Evolutionary conservation across 2,329 filamentous ascomycete species (phyloP).

Genomic region (Aspergillus tanneri): DNA sequence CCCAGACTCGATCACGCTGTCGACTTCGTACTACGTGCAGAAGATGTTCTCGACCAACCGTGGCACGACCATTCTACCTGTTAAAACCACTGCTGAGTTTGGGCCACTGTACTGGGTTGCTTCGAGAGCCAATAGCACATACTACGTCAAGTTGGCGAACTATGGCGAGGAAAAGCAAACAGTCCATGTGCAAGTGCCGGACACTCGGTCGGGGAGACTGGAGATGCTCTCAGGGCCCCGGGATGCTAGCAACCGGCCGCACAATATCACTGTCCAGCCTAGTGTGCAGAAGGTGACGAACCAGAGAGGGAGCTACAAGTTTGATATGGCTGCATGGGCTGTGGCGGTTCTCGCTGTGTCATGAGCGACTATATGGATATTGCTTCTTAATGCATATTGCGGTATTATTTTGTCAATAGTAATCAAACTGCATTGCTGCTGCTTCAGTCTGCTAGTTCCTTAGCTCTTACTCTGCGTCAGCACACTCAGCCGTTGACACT

Average conservation of each 20-base stretch:
- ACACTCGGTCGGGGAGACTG: constrained; percentile 21
- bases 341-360: constrained; percentile 26
- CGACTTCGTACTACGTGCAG: constrained; percentile 39
- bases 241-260: constrained; percentile 22
- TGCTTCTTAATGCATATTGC: neutral
- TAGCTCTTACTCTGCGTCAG: no score
- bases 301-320: constrained; percentile 18
- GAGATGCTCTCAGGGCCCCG: constrained; percentile 25
- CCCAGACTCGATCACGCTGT: constrained; percentile 29
- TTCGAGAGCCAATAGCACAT: constrained; percentile 21
- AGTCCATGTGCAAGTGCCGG: constrained; percentile 28
- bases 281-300: constrained; percentile 11
- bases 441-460: no score
- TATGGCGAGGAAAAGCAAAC: constrained; percentile 25
- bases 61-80: constrained; percentile 31
- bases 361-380: constrained; percentile 3
- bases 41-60: constrained; percentile 37
- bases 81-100: constrained; percentile 27
- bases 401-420: no score
- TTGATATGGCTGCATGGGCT: constrained; percentile 27
- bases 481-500: constrained; percentile 35
- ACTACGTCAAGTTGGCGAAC: constrained; percentile 34
- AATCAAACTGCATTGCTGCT: neutral
- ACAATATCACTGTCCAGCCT: constrained; percentile 20
- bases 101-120: constrained; percentile 39